phyloP scores from a whole-genome alignment of 225 moss, liverwort and hornwort genomes.

The Sphagnum contortum region DNA sequence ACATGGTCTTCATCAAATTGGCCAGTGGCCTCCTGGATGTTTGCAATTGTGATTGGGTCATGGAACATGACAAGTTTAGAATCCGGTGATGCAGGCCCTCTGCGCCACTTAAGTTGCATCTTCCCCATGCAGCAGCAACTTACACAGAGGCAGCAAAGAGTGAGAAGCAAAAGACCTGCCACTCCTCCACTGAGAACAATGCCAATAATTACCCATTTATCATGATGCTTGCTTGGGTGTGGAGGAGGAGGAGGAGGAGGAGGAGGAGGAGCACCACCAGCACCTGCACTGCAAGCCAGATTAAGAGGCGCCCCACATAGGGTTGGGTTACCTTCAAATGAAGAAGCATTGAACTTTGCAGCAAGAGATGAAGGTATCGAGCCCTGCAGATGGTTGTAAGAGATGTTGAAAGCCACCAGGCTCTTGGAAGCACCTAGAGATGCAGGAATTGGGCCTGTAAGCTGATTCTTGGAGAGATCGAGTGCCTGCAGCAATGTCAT shows the following conservation, averaged over 20 bases:
- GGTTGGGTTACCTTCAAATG: neutral
- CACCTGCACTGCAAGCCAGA: slow-evolving; percentile 5
- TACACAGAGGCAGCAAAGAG: slow-evolving; percentile 27
- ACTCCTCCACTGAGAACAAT: slow-evolving; percentile 51
- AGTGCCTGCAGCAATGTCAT: neutral
- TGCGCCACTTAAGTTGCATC: slow-evolving; percentile 8
- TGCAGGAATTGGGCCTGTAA: neutral
- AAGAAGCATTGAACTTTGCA: neutral
- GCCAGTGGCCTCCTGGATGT: slow-evolving; percentile 80
- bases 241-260: too few species aligned
- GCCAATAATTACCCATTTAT: slow-evolving; percentile 31
- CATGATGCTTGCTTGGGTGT: too few species aligned
- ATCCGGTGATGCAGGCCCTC: slow-evolving; percentile 23
- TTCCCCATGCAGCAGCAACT: slow-evolving; percentile 8
- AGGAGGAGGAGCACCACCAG: slow-evolving; percentile 2
- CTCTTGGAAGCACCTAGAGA: neutral
- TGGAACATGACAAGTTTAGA: slow-evolving; percentile 83
- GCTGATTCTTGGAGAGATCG: neutral
- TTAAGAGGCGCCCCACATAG: slow-evolving; percentile 37
- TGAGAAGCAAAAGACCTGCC: slow-evolving; percentile 26
- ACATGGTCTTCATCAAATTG: slow-evolving; percentile 96
- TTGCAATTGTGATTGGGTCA: slow-evolving; percentile 53
- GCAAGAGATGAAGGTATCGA: neutral
- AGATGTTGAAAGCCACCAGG: neutral
- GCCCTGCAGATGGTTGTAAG: slow-evolving; percentile 1